phyloP scores from a whole-genome alignment of 2,329 filamentous ascomycete genomes.

The Fusarium sacchari region DNA sequence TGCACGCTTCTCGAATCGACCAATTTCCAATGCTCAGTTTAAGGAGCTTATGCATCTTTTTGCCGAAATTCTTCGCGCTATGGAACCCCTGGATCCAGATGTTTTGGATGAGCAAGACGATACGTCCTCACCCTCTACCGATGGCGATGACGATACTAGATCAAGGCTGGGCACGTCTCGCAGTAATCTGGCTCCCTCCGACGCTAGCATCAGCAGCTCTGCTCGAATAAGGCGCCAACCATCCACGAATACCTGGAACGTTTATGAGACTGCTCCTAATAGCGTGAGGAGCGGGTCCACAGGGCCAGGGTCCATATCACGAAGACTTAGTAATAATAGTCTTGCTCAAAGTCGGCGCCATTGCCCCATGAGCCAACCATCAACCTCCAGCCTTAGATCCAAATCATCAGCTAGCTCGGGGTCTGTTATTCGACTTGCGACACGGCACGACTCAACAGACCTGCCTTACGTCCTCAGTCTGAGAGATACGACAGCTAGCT shows the following conservation, averaged over 20 bases:
- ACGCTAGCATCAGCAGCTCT: slow-evolving; percentile 49
- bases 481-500: slow-evolving; percentile 46
- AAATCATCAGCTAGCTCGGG: slow-evolving; percentile 50
- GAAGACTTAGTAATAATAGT: slow-evolving; percentile 51
- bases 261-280: slow-evolving; percentile 64
- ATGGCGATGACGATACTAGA: slow-evolving; percentile 57
- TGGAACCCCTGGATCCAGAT: slow-evolving; percentile 71
- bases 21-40: slow-evolving; percentile 77
- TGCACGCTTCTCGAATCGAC: slow-evolving; percentile 80
- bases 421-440: slow-evolving; percentile 62
- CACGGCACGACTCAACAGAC: slow-evolving; percentile 46
- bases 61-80: slow-evolving; percentile 79
- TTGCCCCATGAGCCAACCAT: slow-evolving; percentile 52
- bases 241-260: slow-evolving; percentile 56
- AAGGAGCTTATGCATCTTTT: slow-evolving; percentile 84
- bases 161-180: slow-evolving; percentile 55
- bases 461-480: slow-evolving; percentile 53
- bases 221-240: slow-evolving; percentile 50
- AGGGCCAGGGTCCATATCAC: slow-evolving; percentile 47
- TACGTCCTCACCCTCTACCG: slow-evolving; percentile 49
- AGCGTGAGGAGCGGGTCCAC: slow-evolving; percentile 58
- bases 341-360: slow-evolving; percentile 56
- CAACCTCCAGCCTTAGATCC: slow-evolving; percentile 54
- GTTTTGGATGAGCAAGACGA: slow-evolving; percentile 54
- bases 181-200: slow-evolving; percentile 44